Evolutionary conservation across 257 asterid genomes (phyloP), one percentile per base, ranked within the genome.

Genomic region (Salvia hispanica): DNA sequence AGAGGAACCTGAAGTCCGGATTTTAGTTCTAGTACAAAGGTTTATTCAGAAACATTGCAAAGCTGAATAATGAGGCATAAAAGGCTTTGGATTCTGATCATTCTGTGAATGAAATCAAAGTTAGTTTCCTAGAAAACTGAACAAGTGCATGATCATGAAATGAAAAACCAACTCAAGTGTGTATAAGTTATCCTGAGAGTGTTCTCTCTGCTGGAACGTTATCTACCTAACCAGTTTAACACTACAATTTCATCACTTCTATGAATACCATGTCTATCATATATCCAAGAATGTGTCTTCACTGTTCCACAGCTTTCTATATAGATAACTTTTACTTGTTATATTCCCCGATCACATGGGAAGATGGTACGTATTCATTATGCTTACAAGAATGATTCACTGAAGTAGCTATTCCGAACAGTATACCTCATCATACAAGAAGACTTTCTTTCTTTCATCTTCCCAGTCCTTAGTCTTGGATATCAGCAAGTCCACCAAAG

Each of bases 381-480:
- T 12, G 14, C 44, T 55, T 50, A 14, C 37, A 31, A 10, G 50
- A 70, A 66, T 34, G 7, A 36, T 25, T 33, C 31, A 58, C 43
- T 61, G 7, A 40, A 54, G 46, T 31, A 36, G 75, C 37, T 66
- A 15, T 57, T 45, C 44, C 45, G 52, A 67, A 44, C 50, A 66
- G 15, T 72, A 43, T 84, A 92, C 98, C 93, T 90, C 92, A 76
- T 93, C 97, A 46, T 88, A 93, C 75, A 88, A 76, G 87, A 90
- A 93, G 68, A 81, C 83, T 72, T 90, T 93, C 46, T 81, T 79
- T 71, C 97, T 79, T 77, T 90, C 97, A 69, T 93, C 90, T 82
- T 93, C 99, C 99, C 99, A 93, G 73, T 63, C 76, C 66, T 79
- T 90, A 18, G 99, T 90, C 80, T 86, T 90, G 70, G 80, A 79